phyloP scores from a whole-genome alignment of 495 filamentous ascomycete genomes.

The Aspergillus homomorphus region DNA sequence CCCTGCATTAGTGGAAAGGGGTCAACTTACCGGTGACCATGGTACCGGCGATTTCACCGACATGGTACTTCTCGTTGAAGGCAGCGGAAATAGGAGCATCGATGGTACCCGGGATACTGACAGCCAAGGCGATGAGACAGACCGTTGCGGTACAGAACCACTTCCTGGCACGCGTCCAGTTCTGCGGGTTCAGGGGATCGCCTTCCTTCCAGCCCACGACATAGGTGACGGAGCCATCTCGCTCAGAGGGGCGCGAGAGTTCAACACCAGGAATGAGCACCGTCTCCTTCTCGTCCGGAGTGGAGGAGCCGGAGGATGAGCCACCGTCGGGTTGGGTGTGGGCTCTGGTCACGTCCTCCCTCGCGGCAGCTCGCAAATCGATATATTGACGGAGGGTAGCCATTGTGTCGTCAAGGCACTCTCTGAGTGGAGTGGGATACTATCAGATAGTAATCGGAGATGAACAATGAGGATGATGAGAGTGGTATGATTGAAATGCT shows the following conservation, averaged over 20 bases:
- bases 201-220: background rate
- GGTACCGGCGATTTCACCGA: background rate
- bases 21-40: background rate
- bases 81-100: background rate
- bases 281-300: background rate
- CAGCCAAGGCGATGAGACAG: constrained; percentile 1
- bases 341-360: background rate
- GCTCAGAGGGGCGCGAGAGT: background rate
- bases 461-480: background rate
- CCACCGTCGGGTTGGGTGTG: background rate
- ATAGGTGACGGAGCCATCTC: background rate
- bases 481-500: background rate
- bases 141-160: background rate
- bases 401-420: background rate
- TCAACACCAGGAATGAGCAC: background rate
- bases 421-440: background rate
- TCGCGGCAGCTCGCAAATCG: background rate
- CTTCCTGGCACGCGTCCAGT: background rate
- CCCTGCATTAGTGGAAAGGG: background rate
- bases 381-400: constrained; percentile 1
- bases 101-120: background rate
- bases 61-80: background rate
- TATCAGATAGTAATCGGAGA: background rate
- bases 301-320: background rate
- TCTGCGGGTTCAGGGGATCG: background rate